Conservation (phyloP, 805 yeast species). For the Priceomyces medius region DNA sequence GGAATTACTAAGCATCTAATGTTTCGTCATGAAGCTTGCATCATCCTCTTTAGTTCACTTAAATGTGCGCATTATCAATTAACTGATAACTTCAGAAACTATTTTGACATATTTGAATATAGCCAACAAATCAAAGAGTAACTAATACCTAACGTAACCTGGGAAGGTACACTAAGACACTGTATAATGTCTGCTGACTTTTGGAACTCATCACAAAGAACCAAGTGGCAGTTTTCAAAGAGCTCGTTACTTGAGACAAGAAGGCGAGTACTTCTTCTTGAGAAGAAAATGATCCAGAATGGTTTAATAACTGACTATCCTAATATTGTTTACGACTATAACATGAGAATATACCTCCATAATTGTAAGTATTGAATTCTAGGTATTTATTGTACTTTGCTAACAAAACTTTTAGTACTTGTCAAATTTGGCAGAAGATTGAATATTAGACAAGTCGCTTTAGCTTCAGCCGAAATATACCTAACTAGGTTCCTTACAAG, state of each 20-base stretch:
- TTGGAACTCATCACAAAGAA: constrained; percentile 82
- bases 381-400: background rate
- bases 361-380: constrained; percentile 27
- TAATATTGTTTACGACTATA: constrained; percentile 51
- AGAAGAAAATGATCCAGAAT: constrained; percentile 43
- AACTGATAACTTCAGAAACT: background rate
- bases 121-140: too few species aligned
- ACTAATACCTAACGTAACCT: too few species aligned
- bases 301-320: constrained; percentile 45
- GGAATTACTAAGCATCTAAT: too few species aligned
- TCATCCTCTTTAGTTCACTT: background rate
- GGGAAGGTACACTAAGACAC: too few species aligned
- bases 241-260: constrained; percentile 52
- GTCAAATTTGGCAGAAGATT: constrained; percentile 77
- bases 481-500: constrained; percentile 71
- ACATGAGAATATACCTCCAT: constrained; percentile 77
- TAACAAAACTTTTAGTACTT: constrained; percentile 38
- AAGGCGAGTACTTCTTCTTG: constrained; percentile 40
- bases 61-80: background rate
- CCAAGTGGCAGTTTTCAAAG: constrained; percentile 76
- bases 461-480: constrained; percentile 88
- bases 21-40: too few species aligned
- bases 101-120: too few species aligned
- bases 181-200: constrained; percentile 82
- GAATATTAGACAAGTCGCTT: constrained; percentile 74